A percentile compares a stretch with the other conserved stretches of the same genome.
These are phyloP conservation scores for Cladosporium sp. DNA, from an alignment of 2,329 filamentous ascomycete genomes.

Conservation along the genomic window DNA sequence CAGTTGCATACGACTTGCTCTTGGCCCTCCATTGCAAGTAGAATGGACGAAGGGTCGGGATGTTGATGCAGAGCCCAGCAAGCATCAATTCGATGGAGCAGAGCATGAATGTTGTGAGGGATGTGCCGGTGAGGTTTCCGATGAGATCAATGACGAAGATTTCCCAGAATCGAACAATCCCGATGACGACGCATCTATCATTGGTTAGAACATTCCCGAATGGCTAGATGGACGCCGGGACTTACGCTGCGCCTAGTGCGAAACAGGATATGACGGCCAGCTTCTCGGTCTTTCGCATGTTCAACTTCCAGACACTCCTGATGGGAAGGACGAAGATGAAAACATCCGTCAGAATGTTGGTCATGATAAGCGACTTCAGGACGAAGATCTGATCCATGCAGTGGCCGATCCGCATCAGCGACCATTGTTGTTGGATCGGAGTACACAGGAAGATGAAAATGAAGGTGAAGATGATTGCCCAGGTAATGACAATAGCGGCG, in stretches of 20 bases:
- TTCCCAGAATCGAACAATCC: slow-evolving; percentile 9
- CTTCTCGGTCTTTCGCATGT: slow-evolving; percentile 11
- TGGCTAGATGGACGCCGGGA: not conserved
- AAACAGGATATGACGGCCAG: slow-evolving; percentile 2
- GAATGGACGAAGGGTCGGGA: slow-evolving; percentile 6
- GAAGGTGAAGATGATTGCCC: slow-evolving; percentile 6
- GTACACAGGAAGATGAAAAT: slow-evolving; percentile 8
- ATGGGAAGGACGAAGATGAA: slow-evolving; percentile 2
- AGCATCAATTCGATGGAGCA: slow-evolving; percentile 7
- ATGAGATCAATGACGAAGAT: slow-evolving; percentile 6
- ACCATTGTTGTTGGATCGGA: slow-evolving; percentile 7
- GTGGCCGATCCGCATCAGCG: not conserved
- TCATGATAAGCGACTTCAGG: slow-evolving; percentile 3
- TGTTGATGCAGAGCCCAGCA: slow-evolving; percentile 5
- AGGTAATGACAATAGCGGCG: not conserved
- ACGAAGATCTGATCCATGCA: slow-evolving; percentile 8
- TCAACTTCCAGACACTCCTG: slow-evolving; percentile 2
- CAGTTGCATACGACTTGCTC: not conserved
- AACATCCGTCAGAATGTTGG: slow-evolving; percentile 4
- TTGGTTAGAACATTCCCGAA: not conserved
- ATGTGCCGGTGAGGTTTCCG: slow-evolving; percentile 6
- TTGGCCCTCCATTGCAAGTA: slow-evolving; percentile 6
- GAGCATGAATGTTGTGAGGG: slow-evolving; percentile 8
- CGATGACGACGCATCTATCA: slow-evolving; percentile 5
- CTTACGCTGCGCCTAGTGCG: slow-evolving; percentile 5